These are phyloP conservation scores for Cavenderia fasciculata DNA, from an alignment of 78 protist species.

Conservation along the genomic window DNA sequence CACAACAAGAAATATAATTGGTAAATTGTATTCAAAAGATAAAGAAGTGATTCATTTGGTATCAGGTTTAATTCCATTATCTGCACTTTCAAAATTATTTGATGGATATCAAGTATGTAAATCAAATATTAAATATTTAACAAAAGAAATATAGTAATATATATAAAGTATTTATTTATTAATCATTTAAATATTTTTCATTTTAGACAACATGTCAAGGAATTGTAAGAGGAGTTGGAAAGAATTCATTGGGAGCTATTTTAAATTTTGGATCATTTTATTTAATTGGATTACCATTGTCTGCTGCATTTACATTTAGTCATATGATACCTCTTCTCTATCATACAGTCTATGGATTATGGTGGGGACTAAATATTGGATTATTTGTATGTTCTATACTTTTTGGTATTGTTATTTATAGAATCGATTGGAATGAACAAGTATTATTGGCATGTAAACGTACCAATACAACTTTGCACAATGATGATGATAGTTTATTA, in stretches of 20 bases:
- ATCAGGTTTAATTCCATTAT: conserved; percentile 20
- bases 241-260: conserved; percentile 58
- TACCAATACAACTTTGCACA: too few relatives aligned
- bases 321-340: too few relatives aligned
- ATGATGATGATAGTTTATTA: too few relatives aligned
- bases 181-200: too few relatives aligned
- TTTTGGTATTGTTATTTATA: not conserved
- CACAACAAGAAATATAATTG: conserved; percentile 10
- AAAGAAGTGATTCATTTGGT: conserved; percentile 16
- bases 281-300: conserved; percentile 36
- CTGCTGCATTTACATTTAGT: conserved; percentile 36
- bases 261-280: conserved; percentile 48
- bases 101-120: conserved; percentile 71
- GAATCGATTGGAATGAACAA: conserved; percentile 55
- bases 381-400: not conserved
- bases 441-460: conserved; percentile 24
- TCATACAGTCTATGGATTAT: conserved; percentile 20
- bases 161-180: too few relatives aligned
- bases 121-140: too few relatives aligned
- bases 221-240: conserved; percentile 58
- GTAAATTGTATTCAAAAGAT: conserved; percentile 18
- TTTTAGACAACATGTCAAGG: conserved; percentile 69
- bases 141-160: too few relatives aligned
- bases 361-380: conserved; percentile 72
- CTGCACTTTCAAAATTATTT: conserved; percentile 38